Evolutionary conservation across 2,329 filamentous ascomycete species (phyloP), one percentile per base, ranked within the genome.

Genomic region (Clarireedia monteithiana): DNA sequence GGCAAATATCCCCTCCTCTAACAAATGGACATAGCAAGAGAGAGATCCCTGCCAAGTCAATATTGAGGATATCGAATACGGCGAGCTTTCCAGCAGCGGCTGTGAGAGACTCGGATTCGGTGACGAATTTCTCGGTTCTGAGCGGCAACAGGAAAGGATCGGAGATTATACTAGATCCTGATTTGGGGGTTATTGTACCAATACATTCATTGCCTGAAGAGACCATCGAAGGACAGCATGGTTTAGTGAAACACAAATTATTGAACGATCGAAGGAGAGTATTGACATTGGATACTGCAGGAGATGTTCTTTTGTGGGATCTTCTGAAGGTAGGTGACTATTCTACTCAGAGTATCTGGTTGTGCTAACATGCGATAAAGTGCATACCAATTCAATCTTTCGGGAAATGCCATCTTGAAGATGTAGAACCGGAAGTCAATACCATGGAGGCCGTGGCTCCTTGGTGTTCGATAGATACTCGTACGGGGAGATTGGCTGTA

Each of bases 291-390:
- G 94, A 99, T 70, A 96, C 94, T 2, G 91, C 92, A 1, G 94
- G 94, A 15, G 94, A 99, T 67, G 91, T 97, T 2, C 76, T 96
- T 48, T 74, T 99, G 61, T 99, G 94, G 94, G 94, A 99, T 76
- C 75, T 99, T 40, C 79, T 99, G 47, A 84, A 86, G 75, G 89
- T 91, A 74, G 61, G 75, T 55, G 3, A 34, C 14, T 30, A 7
- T 46, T 14, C 27, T n/a, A 56, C 39, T 54, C 60, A 69, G 14
- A 48, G 66, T 57, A 3, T 36, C 4, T 24, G 61, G 10, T 14
- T 12, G 15, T 20, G 34, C 65, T 69, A 48, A 69, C 39, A 30
- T 38, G 40, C 14, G 17, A n/a, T 24, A 45, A 30, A 94, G 85
- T 97, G 94, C 68, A 80, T 86, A 67, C 90, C 90, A 0, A 84